phyloP scores from a whole-genome alignment of 2,329 filamentous ascomycete genomes.

The Davidsoniella eucalypti region DNA sequence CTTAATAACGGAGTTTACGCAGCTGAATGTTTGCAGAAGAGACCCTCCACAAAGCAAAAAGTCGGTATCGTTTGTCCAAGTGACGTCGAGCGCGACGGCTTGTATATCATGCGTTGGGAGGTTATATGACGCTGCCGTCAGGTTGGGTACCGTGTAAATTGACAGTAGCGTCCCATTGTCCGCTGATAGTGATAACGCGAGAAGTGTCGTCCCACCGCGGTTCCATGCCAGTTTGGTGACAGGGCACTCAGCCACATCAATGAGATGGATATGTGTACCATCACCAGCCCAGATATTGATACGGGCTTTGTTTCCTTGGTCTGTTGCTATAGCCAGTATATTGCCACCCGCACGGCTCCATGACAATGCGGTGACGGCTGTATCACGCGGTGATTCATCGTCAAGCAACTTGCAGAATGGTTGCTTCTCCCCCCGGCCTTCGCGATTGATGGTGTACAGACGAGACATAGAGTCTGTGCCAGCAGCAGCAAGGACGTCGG shows the following conservation, averaged over 20 bases:
- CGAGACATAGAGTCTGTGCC: constrained; percentile 55
- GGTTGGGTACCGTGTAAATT: constrained; percentile 20
- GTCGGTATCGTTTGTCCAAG: constrained; percentile 41
- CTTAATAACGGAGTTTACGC: constrained; percentile 29
- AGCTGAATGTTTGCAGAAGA: constrained; percentile 31
- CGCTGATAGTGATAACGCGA: constrained; percentile 34
- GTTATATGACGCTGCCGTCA: constrained; percentile 24
- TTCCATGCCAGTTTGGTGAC: constrained; percentile 48
- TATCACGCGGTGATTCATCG: constrained; percentile 32
- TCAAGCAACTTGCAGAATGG: constrained; percentile 34
- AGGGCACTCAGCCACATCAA: constrained; percentile 42
- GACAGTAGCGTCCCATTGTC: constrained; percentile 23
- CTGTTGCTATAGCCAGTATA: constrained; percentile 40
- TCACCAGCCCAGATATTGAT: constrained; percentile 41
- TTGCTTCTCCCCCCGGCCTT: constrained; percentile 22
- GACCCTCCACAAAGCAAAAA: constrained; percentile 44
- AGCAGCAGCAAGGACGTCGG: constrained; percentile 48
- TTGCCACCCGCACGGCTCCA: constrained; percentile 39
- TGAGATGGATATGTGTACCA: constrained; percentile 33
- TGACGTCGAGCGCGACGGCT: constrained; percentile 36
- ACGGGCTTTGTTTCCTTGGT: constrained; percentile 31
- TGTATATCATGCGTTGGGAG: constrained; percentile 34
- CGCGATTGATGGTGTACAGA: constrained; percentile 47
- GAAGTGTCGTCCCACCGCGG: constrained; percentile 34
- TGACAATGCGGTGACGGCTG: constrained; percentile 41